Conservation (phyloP, 73 alveolate genomes). For the Symbiodinium natans region DNA sequence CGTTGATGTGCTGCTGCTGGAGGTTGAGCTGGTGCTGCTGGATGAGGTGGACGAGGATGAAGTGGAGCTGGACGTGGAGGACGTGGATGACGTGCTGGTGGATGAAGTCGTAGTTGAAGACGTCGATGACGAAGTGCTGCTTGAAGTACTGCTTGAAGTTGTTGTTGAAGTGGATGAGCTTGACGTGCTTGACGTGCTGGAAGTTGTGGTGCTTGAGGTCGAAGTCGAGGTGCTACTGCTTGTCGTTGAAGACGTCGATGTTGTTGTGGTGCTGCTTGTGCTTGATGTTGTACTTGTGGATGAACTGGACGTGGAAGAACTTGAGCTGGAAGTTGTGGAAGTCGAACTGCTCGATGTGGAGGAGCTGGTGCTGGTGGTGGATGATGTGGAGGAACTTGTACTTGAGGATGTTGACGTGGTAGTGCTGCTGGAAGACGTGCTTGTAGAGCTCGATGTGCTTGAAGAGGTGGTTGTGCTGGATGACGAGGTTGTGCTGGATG, state of each 20-base stretch:
- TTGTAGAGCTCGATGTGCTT: not conserved
- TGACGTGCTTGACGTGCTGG: slow-evolving; percentile 8
- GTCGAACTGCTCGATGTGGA: not conserved
- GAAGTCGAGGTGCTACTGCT: not conserved
- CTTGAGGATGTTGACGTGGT: not conserved
- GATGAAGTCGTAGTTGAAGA: not conserved
- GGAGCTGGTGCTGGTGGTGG: not conserved
- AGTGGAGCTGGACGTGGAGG: not conserved
- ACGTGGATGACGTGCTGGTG: not conserved
- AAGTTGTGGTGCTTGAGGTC: not conserved
- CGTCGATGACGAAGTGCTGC: slow-evolving; percentile 2
- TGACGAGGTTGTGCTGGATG: not conserved
- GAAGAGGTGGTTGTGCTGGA: not conserved
- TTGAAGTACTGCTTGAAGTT: not conserved
- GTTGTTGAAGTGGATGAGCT: not conserved
- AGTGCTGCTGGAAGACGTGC: not conserved
- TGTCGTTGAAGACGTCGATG: not conserved
- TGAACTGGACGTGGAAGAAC: not conserved
- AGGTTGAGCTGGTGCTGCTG: not conserved
- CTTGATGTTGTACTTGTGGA: not conserved
- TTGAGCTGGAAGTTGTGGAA: not conserved
- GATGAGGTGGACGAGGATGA: slow-evolving; percentile 59
- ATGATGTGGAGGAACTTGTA: not conserved
- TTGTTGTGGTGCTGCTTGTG: not conserved
- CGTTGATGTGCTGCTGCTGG: not conserved